A percentile compares a stretch with the other conserved stretches of the same genome.
Conservation (phyloP, 2,329 filamentous ascomycete genomes). For the Ceratocystis albifundus region DNA sequence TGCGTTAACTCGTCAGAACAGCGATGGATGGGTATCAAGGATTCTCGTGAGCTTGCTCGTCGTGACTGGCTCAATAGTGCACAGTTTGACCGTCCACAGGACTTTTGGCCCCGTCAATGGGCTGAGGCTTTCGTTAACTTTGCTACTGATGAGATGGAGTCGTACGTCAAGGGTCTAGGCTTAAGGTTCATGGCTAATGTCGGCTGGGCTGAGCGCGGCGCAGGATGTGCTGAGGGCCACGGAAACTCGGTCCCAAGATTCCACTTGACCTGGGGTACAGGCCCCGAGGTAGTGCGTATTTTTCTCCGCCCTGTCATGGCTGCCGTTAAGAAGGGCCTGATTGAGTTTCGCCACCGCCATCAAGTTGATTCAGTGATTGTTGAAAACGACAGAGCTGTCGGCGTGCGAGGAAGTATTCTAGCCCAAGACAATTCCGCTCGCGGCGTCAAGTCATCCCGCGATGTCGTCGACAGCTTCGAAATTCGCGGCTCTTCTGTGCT, state of each 20-base stretch:
- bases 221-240: constrained; percentile 44
- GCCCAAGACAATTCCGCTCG: constrained; percentile 39
- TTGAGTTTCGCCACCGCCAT: constrained; percentile 46
- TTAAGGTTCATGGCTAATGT: constrained; percentile 44
- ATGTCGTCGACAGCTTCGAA: constrained; percentile 41
- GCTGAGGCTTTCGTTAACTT: constrained; percentile 55
- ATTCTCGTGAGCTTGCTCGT: constrained; percentile 45
- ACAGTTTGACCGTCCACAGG: constrained; percentile 44
- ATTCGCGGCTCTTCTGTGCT: constrained; percentile 42
- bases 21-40: constrained; percentile 46
- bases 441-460: constrained; percentile 43
- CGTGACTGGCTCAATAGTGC: constrained; percentile 49
- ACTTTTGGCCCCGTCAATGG: constrained; percentile 49
- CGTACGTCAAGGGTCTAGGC: constrained; percentile 44
- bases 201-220: constrained; percentile 51
- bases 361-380: constrained; percentile 45
- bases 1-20: constrained; percentile 47
- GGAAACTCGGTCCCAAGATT: constrained; percentile 54
- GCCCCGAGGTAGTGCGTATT: constrained; percentile 47
- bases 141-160: constrained; percentile 47
- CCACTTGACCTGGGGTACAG: constrained; percentile 50
- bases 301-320: constrained; percentile 45
- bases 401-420: constrained; percentile 44
- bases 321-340: constrained; percentile 41
- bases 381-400: constrained; percentile 43